A percentile compares a stretch with the other conserved stretches of the same genome.
Evolutionary conservation across 139 green algal species (phyloP).

Genomic region (Chlorella sp.): DNA sequence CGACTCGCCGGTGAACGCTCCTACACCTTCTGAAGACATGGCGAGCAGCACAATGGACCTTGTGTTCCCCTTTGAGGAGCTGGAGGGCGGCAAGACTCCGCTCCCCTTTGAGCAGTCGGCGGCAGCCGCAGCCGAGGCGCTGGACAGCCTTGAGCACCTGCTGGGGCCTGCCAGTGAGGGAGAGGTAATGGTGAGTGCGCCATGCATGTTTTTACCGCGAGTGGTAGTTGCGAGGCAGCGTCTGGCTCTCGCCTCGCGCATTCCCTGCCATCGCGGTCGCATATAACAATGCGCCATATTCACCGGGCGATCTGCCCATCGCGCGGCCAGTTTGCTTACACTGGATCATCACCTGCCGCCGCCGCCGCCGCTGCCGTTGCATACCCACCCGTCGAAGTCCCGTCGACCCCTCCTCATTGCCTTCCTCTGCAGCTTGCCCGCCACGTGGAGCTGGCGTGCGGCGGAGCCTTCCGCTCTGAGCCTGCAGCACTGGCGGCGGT

Average conservation of each 20-base stretch:
- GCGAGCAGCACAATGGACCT: neutral
- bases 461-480: constrained; percentile 10
- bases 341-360: neutral
- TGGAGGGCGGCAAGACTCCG: neutral
- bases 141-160: neutral
- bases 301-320: neutral
- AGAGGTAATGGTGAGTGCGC: neutral
- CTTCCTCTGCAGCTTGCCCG: constrained; percentile 11
- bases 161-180: neutral
- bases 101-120: constrained; percentile 3
- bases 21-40: neutral
- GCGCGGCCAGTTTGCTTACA: neutral
- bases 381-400: neutral
- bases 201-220: neutral
- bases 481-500: neutral
- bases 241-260: neutral
- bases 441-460: constrained; percentile 21
- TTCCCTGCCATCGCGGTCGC: neutral
- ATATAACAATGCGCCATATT: neutral
- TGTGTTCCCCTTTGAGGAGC: neutral
- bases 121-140: neutral
- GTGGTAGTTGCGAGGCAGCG: too few relatives aligned
- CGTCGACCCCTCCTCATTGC: neutral
- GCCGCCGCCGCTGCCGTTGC: neutral
- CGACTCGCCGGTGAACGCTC: neutral